Base-by-base conservation (phyloP, 164 flowering plant species). In the Kalanchoe fedtschenkoi region DNA sequence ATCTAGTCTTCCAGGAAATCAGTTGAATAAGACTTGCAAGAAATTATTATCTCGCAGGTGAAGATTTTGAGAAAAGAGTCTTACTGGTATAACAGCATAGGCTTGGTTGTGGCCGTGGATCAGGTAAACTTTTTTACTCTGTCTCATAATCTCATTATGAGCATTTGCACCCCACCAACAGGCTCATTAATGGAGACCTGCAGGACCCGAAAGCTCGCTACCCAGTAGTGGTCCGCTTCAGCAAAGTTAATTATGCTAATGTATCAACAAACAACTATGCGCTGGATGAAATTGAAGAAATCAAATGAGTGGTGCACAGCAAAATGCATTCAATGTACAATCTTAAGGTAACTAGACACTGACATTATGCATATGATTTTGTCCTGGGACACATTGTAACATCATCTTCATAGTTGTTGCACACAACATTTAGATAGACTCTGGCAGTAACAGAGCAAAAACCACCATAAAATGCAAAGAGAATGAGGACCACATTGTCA, bases 211-310 rank as follows among this genome's bases (percentile, higher is more conserved):
- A 75, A 34, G 77, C 83, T 24, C 86, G 96, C 30, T 89, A 92
- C 72, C 98, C 98, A 32, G 96, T 92, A 6, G 96, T 89, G 68
- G 95, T 89, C 66, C 70, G 98, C 62, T 89, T 92, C 83, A 76
- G 71, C 83, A 89, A 92, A 65, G 95, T 92, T 57, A 92, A 92
- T 53, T 92, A 92, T 43, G 96, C 96, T 2, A 84, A 83, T 71
- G 86, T 89, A 35, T 89, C 98, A 0, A 92, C 98, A 61, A 91
- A 89, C 84, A 91, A 91, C 88, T 87, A 83, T 34, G 96, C 96
- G 1, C 74, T 91, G 83, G 96, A 91, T 66, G 98, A 91, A 82
- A 78, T 91, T 46, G 72, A 76, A 69, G 91, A 85, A 74, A 79
- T 91, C 59, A 69, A 74, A 57, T 84, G 81, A 89, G 70, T 41